These are phyloP conservation scores for Agrocybe pediades DNA, from an alignment of 768 basidiomycete genomes.

Conservation along the genomic window DNA sequence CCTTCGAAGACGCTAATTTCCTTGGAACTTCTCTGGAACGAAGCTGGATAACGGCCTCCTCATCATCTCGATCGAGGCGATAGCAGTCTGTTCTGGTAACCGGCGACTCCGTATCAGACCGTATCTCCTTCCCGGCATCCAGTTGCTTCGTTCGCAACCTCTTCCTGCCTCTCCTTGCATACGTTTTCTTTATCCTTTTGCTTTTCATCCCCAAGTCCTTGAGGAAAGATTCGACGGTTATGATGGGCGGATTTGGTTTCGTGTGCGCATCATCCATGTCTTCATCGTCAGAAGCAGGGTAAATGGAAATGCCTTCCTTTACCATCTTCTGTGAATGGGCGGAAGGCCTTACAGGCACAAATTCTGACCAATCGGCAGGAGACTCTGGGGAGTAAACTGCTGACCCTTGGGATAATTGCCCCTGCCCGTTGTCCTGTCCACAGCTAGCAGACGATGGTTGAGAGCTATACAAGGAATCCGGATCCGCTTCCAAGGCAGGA, in stretches of 20 bases:
- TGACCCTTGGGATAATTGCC: neutral
- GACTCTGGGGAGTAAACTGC: neutral
- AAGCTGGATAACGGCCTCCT: neutral
- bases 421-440: too few relatives aligned
- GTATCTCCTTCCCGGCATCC: neutral
- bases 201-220: conserved; percentile 15
- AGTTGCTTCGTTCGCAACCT: neutral
- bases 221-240: conserved; percentile 34
- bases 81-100: neutral
- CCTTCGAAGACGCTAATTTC: neutral
- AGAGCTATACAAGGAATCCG: too few relatives aligned
- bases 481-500: too few relatives aligned
- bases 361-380: conserved; percentile 1
- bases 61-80: neutral
- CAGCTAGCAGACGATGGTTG: too few relatives aligned
- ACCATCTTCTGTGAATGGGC: neutral
- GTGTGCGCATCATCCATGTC: neutral
- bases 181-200: conserved; percentile 1
- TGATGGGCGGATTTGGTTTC: neutral
- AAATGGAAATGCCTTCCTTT: too few relatives aligned
- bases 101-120: neutral
- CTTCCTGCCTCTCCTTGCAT: conserved; percentile 7
- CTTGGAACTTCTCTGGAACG: conserved; percentile 6
- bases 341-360: neutral
- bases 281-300: too few relatives aligned